A percentile compares a stretch with the other conserved stretches of the same genome.
Conservation (phyloP, 169 alveolate species). For the Plasmodium vivax region DNA sequence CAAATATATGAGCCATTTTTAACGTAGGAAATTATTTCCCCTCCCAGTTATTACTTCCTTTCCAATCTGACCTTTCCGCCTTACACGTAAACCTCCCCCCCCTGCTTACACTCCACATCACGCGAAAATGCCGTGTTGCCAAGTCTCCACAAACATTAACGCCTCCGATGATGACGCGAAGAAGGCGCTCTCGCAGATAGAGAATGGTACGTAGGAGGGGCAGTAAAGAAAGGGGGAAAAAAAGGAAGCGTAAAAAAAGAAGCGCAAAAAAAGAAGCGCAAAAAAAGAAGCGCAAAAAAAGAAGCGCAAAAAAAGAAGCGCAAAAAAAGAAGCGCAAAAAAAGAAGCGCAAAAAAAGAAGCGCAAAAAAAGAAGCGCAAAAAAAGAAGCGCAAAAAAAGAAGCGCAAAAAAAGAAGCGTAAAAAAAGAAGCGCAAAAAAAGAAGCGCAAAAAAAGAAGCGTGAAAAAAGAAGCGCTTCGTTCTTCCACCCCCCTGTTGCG, state of each 20-base stretch:
- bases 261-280: not conserved
- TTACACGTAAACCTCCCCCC: not conserved
- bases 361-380: not conserved
- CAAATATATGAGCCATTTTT: not conserved
- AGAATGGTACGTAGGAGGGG: conserved; percentile 22
- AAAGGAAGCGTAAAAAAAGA: not conserved
- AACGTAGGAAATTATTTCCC: not conserved
- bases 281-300: not conserved
- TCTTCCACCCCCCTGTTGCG: not conserved
- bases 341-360: not conserved
- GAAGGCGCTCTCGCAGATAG: conserved; percentile 21
- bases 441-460: not conserved
- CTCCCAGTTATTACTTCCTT: not conserved
- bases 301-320: not conserved
- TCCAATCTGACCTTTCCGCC: not conserved
- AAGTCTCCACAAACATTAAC: conserved; percentile 26
- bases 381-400: not conserved
- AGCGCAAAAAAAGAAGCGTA: not conserved
- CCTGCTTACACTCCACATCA: not conserved
- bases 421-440: not conserved
- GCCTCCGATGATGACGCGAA: conserved; percentile 35
- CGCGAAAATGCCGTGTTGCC: conserved; percentile 60
- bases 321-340: not conserved
- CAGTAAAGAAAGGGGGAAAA: too few relatives aligned
- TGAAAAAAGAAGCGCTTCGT: not conserved